Evolutionary conservation across 169 alveolate species (phyloP).

Genomic region (Babesia caballi): DNA sequence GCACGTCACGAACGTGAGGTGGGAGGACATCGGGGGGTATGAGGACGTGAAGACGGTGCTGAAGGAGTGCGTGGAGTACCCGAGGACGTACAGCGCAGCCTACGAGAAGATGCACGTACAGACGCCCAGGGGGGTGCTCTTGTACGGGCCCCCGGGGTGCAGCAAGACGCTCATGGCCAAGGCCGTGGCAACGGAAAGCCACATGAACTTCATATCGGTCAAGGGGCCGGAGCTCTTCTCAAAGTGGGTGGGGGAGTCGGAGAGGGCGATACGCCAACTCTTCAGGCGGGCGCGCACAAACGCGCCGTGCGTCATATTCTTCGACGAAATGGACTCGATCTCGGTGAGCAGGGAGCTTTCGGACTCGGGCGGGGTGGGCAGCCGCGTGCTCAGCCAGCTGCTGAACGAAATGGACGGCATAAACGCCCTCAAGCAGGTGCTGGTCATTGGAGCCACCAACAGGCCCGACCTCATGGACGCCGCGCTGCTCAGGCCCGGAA

Average conservation of each 20-base stretch:
- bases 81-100: slow-evolving; percentile 88
- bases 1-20: slow-evolving; percentile 92
- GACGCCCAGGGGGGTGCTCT: slow-evolving; percentile 95
- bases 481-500: slow-evolving; percentile 98
- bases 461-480: slow-evolving; percentile 96
- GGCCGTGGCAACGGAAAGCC: slow-evolving; percentile 98
- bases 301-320: slow-evolving; percentile 97
- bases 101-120: slow-evolving; percentile 84
- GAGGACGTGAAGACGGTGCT: slow-evolving; percentile 88
- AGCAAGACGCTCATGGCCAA: slow-evolving; percentile 98
- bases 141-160: slow-evolving; percentile 99
- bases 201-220: slow-evolving; percentile 96
- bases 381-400: slow-evolving; percentile 94
- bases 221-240: slow-evolving; percentile 99
- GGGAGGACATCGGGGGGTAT: slow-evolving; percentile 99
- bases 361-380: slow-evolving; percentile 82
- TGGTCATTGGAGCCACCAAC: slow-evolving; percentile 98
- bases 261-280: slow-evolving; percentile 92
- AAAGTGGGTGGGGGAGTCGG: slow-evolving; percentile 99
- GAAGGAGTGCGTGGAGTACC: slow-evolving; percentile 97
- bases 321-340: slow-evolving; percentile 98
- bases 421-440: slow-evolving; percentile 81
- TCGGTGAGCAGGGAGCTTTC: slow-evolving; percentile 56
- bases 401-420: slow-evolving; percentile 99
- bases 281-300: slow-evolving; percentile 94